Percentiles rank a stretch among this genome's conserved stretches.
Conservation (phyloP, 495 filamentous ascomycete species). For the Lichenothelia convexa region DNA sequence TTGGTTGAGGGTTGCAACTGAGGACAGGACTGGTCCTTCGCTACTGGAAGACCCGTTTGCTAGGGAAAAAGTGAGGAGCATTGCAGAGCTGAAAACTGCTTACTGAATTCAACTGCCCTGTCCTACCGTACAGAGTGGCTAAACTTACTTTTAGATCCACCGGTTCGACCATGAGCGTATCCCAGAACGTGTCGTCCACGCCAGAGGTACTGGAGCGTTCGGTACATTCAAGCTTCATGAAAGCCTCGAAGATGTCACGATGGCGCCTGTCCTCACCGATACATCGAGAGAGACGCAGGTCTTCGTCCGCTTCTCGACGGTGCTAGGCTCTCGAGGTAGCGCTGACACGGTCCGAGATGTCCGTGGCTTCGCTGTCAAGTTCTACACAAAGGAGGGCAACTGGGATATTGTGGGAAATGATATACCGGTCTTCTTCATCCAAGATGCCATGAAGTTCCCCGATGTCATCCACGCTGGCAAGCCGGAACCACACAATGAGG, state of each 20-base stretch:
- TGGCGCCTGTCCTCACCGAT: conserved; percentile 59
- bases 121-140: too few species aligned
- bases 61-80: conserved; percentile 47
- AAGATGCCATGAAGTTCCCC: conserved; percentile 27
- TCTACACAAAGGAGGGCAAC: conserved; percentile 68
- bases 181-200: conserved; percentile 78
- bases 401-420: conserved; percentile 56
- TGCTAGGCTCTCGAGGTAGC: conserved; percentile 57
- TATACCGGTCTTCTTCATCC: conserved; percentile 53
- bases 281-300: conserved; percentile 63
- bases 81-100: neutral
- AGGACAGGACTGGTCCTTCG: conserved; percentile 44
- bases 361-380: conserved; percentile 66
- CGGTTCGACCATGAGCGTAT: conserved; percentile 79
- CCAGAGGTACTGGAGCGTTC: conserved; percentile 67
- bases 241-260: conserved; percentile 49
- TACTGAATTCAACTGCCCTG: too few species aligned
- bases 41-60: conserved; percentile 72
- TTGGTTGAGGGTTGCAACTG: conserved; percentile 49
- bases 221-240: conserved; percentile 63
- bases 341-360: conserved; percentile 71
- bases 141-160: conserved; percentile 35
- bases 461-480: conserved; percentile 65
- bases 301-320: conserved; percentile 70
- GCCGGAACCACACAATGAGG: conserved; percentile 66